Conservation (phyloP, 768 basidiomycete species). For the Rhodotorula kratochvilovae region DNA sequence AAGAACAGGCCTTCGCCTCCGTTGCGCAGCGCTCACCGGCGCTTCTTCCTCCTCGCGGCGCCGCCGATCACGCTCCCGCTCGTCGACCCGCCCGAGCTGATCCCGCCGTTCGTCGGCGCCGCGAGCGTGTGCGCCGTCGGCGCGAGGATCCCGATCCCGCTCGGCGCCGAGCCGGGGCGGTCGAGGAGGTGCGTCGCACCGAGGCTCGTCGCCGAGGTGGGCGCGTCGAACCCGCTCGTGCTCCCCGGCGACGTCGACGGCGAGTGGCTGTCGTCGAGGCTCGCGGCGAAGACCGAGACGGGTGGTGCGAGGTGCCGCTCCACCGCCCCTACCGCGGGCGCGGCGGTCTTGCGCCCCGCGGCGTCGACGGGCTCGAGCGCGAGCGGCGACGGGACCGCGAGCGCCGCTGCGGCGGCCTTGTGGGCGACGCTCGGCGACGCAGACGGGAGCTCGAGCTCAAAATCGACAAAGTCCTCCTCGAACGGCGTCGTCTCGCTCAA, state of each 20-base stretch:
- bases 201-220: not conserved
- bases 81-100: not conserved
- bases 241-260: not conserved
- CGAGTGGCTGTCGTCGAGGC: not conserved
- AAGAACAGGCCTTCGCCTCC: too few species aligned
- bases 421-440: not conserved
- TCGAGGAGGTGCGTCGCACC: slow-evolving; percentile 5
- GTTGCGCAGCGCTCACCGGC: not conserved
- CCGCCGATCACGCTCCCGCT: not conserved
- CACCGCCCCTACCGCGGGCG: not conserved
- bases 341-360: not conserved
- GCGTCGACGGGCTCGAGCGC: slow-evolving; percentile 5
- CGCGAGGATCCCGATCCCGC: not conserved
- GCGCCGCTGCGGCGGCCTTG: not conserved
- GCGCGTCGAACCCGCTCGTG: not conserved
- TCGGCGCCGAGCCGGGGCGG: not conserved
- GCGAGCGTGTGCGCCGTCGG: not conserved
- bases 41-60: slow-evolving; percentile 22
- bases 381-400: slow-evolving; percentile 1
- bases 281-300: not conserved
- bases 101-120: not conserved
- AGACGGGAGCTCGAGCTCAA: slow-evolving; percentile 17
- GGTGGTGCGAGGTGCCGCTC: slow-evolving; percentile 15
- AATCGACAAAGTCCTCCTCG: slow-evolving; percentile 36
- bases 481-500: slow-evolving; percentile 7